Evolutionary conservation across 169 alveolate genomes (phyloP).

Genomic region (Plasmodium fragile): DNA sequence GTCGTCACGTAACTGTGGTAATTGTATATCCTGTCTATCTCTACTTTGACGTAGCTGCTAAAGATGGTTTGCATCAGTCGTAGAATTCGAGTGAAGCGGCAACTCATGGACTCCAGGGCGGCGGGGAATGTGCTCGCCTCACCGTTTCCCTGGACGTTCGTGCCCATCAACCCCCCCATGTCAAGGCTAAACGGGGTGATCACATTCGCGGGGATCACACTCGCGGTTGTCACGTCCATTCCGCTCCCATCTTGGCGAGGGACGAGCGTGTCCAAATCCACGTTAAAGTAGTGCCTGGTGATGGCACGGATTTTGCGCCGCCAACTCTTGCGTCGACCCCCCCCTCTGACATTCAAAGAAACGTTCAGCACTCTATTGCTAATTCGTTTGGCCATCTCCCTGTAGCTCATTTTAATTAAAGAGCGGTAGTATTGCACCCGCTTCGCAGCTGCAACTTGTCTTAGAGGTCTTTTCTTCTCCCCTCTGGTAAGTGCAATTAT

Average conservation of each 20-base stretch:
- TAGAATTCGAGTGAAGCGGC: not conserved
- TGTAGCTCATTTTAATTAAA: conserved; percentile 28
- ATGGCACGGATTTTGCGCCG: conserved; percentile 9
- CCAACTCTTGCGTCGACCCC: not conserved
- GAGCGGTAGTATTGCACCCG: not conserved
- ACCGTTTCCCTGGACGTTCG: not conserved
- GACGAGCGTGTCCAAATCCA: not conserved
- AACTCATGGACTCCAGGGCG: not conserved
- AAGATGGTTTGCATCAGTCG: not conserved
- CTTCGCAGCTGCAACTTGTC: not conserved
- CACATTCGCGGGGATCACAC: not conserved
- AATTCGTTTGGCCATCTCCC: conserved; percentile 25
- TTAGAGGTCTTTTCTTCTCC: not conserved
- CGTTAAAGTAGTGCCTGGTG: conserved; percentile 14
- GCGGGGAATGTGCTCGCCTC: not conserved
- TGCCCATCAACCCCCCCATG: not conserved
- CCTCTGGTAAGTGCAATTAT: not conserved
- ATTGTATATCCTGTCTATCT: conserved; percentile 30
- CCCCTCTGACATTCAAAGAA: not conserved
- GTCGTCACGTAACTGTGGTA: conserved; percentile 18
- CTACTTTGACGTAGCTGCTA: conserved; percentile 32
- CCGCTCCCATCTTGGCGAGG: not conserved
- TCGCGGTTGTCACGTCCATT: not conserved
- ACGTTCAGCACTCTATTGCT: conserved; percentile 40
- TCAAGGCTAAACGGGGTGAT: not conserved